phyloP scores from a whole-genome alignment of 768 basidiomycete genomes.

The Gloeophyllum trabeum region DNA sequence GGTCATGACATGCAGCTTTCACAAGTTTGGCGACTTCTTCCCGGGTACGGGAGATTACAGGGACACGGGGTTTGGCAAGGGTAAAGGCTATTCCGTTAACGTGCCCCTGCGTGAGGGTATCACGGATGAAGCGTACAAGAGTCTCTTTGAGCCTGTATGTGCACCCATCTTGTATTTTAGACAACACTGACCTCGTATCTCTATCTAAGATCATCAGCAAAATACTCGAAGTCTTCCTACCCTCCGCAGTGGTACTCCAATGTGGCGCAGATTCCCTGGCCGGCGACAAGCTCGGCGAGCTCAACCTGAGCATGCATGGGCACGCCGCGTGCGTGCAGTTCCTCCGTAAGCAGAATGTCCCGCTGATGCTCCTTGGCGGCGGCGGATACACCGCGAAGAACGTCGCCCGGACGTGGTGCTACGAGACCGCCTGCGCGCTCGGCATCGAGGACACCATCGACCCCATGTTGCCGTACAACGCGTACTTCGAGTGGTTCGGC shows the following conservation, averaged over 20 bases:
- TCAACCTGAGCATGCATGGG: slow-evolving; percentile 93
- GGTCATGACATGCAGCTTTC: slow-evolving; percentile 95
- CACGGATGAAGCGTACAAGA: slow-evolving; percentile 77
- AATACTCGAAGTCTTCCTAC: slow-evolving; percentile 81
- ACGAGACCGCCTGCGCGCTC: slow-evolving; percentile 90
- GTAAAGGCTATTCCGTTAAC: slow-evolving; percentile 85
- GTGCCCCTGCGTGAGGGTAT: slow-evolving; percentile 92
- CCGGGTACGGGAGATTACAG: slow-evolving; percentile 83
- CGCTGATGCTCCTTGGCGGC: slow-evolving; percentile 86
- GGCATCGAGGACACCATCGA: slow-evolving; percentile 74
- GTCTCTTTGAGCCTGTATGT: slow-evolving; percentile 87
- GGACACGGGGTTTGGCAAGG: slow-evolving; percentile 74
- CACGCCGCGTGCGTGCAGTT: slow-evolving; percentile 89
- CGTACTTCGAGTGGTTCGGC: slow-evolving; percentile 96
- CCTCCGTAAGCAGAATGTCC: slow-evolving; percentile 70
- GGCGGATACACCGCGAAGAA: slow-evolving; percentile 98
- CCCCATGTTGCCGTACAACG: slow-evolving; percentile 75
- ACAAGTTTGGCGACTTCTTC: slow-evolving; percentile 95
- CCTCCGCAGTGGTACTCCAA: slow-evolving; percentile 83
- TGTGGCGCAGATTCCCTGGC: slow-evolving; percentile 95
- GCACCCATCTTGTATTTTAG: background rate
- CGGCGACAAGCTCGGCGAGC: slow-evolving; percentile 91
- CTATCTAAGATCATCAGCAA: slow-evolving; percentile 64
- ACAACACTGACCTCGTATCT: slow-evolving; percentile 21
- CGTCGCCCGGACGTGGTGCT: slow-evolving; percentile 90